Conservation (phyloP, 1,139 yeast species). For the Lodderomyces beijingensis region DNA sequence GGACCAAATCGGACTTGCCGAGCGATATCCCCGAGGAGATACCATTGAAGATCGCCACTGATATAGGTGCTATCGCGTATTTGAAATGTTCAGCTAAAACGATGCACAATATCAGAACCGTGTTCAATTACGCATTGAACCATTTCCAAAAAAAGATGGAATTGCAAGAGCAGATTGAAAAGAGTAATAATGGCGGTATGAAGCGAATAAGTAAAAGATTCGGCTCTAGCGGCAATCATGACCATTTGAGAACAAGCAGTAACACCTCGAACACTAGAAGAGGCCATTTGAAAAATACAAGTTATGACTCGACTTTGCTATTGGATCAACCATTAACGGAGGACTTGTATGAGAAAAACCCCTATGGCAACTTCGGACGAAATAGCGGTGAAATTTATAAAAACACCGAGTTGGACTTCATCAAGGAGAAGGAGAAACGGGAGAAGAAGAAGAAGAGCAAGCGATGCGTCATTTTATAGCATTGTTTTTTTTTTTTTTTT, state of each 20-base stretch:
- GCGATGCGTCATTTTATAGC: conserved; percentile 34
- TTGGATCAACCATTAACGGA: conserved; percentile 39
- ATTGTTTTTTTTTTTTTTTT: no score
- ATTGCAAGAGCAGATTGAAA: conserved; percentile 36
- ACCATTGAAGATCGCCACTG: conserved; percentile 54
- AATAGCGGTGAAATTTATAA: conserved; percentile 22
- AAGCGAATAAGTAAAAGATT: conserved; percentile 30
- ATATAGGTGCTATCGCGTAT: conserved; percentile 73
- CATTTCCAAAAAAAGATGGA: conserved; percentile 34
- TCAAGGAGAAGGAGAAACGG: conserved; percentile 22
- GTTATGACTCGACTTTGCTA: conserved; percentile 34
- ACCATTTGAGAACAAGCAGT: conserved; percentile 23
- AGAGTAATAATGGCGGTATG: conserved; percentile 27
- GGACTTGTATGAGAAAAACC: conserved; percentile 27
- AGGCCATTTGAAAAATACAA: conserved; percentile 36
- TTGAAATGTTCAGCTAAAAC: conserved; percentile 75
- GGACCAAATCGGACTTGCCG: conserved; percentile 68
- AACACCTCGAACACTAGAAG: conserved; percentile 20
- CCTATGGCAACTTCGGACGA: conserved; percentile 25
- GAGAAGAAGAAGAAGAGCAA: conserved; percentile 19
- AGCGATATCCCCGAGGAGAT: conserved; percentile 40
- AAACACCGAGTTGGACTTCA: conserved; percentile 43
- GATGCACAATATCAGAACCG: conserved; percentile 60
- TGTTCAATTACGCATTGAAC: conserved; percentile 55
- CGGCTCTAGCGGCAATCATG: conserved; percentile 9